Evolutionary conservation across 164 flowering plant genomes (phyloP), one percentile per base, ranked within the genome.

Genomic region (Akebia trifoliata): DNA sequence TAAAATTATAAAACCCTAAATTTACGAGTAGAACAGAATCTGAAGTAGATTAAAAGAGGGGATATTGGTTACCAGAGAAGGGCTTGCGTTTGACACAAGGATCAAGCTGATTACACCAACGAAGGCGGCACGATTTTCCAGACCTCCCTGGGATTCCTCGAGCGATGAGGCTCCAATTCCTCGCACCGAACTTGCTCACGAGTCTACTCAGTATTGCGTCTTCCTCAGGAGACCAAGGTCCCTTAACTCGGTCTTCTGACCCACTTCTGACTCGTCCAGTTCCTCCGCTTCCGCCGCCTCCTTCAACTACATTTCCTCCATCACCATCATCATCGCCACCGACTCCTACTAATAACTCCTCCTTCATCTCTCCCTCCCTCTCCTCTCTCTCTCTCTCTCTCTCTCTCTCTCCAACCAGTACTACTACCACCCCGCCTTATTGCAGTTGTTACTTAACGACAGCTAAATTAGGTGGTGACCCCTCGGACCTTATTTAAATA

Each of bases 71-170:
- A 85, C 89, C 89, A 20, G 89, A 61, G 47, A 86, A 86, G 34
- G 89, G 89, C 60, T 83, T 83, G 65, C 85, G 89, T 60, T 81
- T 80, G 21, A 86, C 76, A 57, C 63, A 46, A 56, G 89, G 93
- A 61, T 83, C 85, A 15, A 91, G 96, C 79, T 91, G 94, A 65
- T 91, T 91, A 63, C 94, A 91, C 97, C 97, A 91, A 2, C 96
- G 78, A 39, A 87, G 83, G 28, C 97, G 83, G 60, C 95, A 90
- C 8, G 95, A 85, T 71, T 87, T 85, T 34, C 96, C 92, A 17
- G 97, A 84, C 62, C 97, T 67, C 0, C 97, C 97, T 8, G 89
- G 43, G 52, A 86, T 86, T 26, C 91, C 85, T 2, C 85, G 79
- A 14, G 94, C 89, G 45, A 88, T 88, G 42, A 86, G 63, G 53